Base-by-base conservation (phyloP, 2,329 filamentous ascomycete species). In the Trichoderma sp. region DNA sequence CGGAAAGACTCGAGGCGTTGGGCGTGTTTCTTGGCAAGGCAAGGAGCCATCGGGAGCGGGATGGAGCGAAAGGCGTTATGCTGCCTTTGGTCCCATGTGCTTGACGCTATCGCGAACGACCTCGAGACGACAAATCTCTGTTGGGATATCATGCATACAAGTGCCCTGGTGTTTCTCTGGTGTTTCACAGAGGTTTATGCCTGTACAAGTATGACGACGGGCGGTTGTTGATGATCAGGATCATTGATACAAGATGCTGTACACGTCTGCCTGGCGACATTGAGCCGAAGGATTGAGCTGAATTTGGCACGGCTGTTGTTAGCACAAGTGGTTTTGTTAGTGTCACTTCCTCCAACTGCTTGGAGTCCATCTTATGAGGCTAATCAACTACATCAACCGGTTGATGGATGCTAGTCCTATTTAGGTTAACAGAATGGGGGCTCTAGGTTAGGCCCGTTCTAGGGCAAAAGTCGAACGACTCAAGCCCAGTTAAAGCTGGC, bases 11-110 rank as follows among this genome's bases (percentile, higher is more conserved):
- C 35, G 35, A 53, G 59, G 33, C 12, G 50, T 41, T 41, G 64
- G 71, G 74, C 71, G 75, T 38, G n/a, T 29, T 24, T 38, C 59
- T 65, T 73, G 41, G 59, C 74, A 60, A 64, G 31, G 74, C 67
- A 60, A 64, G 41, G 60, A 56, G 64, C 24, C 65, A 75, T 64
- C 29, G 59, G 50, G 50, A 60, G 24, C 33, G 21, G 18, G 59
- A 45, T 59, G 60, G 41, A 31, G 21, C 24, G 18, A 29, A 31
- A 65, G 69, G 60, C 60, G 41, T 56, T 64, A 64, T 38, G 69
- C 60, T 65, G 24, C 69, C 69, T 35, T 64, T 60, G 21, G 59
- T n/a, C 31, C 4, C 60, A 27, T 50, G 69, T 21, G 38, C 65
- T 35, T 29, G 60, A 35, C 11, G 35, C 33, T 38, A 35, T 56